A percentile compares a stretch with the other conserved stretches of the same genome.
phyloP scores from a whole-genome alignment of 306 rosid genomes.

The Trifolium pratense region DNA sequence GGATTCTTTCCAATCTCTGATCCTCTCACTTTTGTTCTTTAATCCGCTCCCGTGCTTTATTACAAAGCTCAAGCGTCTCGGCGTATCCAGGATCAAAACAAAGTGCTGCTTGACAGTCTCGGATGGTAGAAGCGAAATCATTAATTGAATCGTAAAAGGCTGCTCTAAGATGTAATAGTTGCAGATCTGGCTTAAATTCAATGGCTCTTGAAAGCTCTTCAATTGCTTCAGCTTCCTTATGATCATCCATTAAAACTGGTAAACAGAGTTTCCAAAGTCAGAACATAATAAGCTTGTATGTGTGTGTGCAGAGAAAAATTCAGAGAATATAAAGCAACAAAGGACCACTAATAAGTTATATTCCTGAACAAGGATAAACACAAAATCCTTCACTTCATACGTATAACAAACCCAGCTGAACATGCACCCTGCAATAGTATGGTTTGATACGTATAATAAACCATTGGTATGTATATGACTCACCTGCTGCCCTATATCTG shows the following conservation, averaged over 20 bases:
- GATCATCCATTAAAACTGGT: conserved; percentile 95
- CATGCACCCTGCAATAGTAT: background rate
- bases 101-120: conserved; percentile 87
- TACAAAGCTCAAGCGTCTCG: conserved; percentile 69
- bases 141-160: conserved; percentile 81
- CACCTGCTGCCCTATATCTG: conserved; percentile 97
- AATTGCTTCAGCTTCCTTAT: conserved; percentile 83
- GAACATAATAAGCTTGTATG: conserved; percentile 31
- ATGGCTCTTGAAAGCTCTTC: conserved; percentile 77
- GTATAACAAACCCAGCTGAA: background rate
- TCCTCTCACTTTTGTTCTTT: conserved; percentile 52
- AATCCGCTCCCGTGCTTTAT: conserved; percentile 53
- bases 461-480: conserved; percentile 14
- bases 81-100: conserved; percentile 75
- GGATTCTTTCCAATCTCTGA: conserved; percentile 23
- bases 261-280: conserved; percentile 48
- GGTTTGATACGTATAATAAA: background rate
- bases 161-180: conserved; percentile 87
- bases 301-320: background rate
- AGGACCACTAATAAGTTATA: background rate
- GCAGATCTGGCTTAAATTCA: conserved; percentile 76
- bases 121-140: conserved; percentile 59
- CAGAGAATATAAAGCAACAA: background rate
- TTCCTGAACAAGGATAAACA: background rate
- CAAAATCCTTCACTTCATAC: background rate